Base-by-base conservation (phyloP, 768 basidiomycete genomes). In the Podaxis sp. region DNA sequence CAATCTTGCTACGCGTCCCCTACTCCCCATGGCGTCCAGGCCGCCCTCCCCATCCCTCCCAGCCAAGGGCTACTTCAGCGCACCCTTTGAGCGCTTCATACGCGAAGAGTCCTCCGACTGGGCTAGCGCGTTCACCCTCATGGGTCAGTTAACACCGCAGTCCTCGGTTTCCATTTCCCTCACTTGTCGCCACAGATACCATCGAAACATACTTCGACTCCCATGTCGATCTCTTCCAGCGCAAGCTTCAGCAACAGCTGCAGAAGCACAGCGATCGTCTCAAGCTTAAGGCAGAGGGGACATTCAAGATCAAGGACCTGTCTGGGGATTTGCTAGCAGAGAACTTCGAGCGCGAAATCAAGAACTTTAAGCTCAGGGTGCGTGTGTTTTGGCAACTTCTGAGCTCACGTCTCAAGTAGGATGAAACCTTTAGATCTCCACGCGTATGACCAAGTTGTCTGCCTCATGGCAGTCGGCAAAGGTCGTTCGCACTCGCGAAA, bases 121-220 rank as follows among this genome's bases (percentile, higher is more conserved):
- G 85, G 76, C 89, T 46, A 85, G 89, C 66, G 93, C 91, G 36
- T 91, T 95, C 69, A 95, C 94, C 2, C 77, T 96, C 27, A 80
- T 96, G 5, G 94, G 94, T 94, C 70, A 61, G 83, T 73, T 50
- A 57, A 37, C 33, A 33, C 56, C 25, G 15, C 24, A 17, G 36
- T 27, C 22, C 55, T 19, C 15, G 54, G 24, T 54, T 55, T 56
- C 5, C 13, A 74, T 70, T 70, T 69, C 63, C 55, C 63, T 37
- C 63, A 43, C 36, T 69, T 53, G 55, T 59, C 49, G 49, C 37
- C 33, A 12, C 69, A 96, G 95, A 97, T 74, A 96, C 95, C 8
- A 79, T 95, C 73, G 95, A 97, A 76, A 97, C 95, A 0, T 97
- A 90, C 71, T 96, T 95, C 72, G 94, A 98, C 77, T 94, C 94